Percentiles rank a stretch among this genome's conserved stretches.
phyloP scores from a whole-genome alignment of 306 rosid species.

The Bauhinia variegata region DNA sequence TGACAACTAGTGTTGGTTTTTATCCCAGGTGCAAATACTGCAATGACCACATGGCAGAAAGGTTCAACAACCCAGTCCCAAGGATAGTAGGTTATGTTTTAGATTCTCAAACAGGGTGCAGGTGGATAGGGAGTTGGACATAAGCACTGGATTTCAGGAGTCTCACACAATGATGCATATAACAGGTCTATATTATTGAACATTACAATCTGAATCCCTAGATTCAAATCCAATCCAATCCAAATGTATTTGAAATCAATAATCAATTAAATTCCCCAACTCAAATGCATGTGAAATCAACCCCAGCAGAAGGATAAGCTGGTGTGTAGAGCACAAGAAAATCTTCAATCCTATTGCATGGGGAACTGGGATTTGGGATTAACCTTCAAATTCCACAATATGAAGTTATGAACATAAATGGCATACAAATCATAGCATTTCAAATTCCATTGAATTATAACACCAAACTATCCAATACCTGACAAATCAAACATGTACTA shows the following conservation, averaged over 20 bases:
- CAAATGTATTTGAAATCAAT: neutral
- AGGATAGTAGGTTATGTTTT: neutral
- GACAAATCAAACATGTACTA: neutral
- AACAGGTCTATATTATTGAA: neutral
- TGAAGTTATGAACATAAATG: neutral
- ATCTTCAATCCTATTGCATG: neutral
- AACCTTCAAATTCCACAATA: neutral
- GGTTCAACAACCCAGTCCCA: neutral
- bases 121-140: neutral
- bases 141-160: neutral
- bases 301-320: too few relatives aligned
- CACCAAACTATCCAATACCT: neutral
- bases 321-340: neutral
- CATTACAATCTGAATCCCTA: too few relatives aligned
- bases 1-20: neutral
- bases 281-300: neutral
- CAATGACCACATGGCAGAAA: neutral
- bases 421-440: neutral
- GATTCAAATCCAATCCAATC: neutral
- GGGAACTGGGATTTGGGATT: too few relatives aligned
- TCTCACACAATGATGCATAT: slow-evolving; percentile 7
- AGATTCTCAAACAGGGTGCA: slow-evolving; percentile 1
- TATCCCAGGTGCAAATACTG: neutral
- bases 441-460: neutral
- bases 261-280: neutral